Evolutionary conservation across 1,284 basidiomycete genomes (phyloP).

Genomic region (Ceratorhiza oryzae-sativae): DNA sequence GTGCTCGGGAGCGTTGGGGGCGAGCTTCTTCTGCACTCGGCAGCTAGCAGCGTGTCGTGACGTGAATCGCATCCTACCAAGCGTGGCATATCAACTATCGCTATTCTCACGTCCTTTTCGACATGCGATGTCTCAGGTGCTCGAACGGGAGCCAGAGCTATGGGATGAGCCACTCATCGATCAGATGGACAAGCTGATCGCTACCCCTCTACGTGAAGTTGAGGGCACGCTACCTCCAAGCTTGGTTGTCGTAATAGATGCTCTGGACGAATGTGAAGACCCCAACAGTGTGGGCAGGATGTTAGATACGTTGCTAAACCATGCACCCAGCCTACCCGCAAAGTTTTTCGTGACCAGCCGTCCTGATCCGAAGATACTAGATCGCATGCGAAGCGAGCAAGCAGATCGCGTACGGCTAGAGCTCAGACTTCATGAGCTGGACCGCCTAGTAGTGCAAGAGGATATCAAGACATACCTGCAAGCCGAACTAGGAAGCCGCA

Average conservation of each 20-base stretch:
- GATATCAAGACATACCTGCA: conserved; percentile 37
- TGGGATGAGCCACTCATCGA: background rate
- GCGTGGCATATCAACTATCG: conserved; percentile 10
- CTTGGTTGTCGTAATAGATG: conserved; percentile 12
- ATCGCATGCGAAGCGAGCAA: background rate
- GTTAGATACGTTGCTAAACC: background rate
- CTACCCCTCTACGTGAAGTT: background rate
- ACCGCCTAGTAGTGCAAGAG: conserved; percentile 13
- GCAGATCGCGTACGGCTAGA: background rate
- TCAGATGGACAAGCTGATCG: background rate
- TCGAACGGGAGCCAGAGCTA: background rate
- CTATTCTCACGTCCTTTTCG: background rate
- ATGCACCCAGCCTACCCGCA: background rate
- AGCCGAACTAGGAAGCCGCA: background rate
- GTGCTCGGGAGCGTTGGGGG: background rate
- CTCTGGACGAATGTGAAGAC: background rate
- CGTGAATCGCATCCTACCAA: background rate
- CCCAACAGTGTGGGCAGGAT: background rate
- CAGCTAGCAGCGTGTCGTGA: background rate
- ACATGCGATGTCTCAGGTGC: background rate
- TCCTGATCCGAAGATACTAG: background rate
- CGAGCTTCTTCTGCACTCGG: conserved; percentile 2
- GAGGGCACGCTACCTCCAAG: background rate
- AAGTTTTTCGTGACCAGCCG: background rate
- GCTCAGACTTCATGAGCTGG: conserved; percentile 31